These are phyloP conservation scores for Xylariaceae sp. DNA, from an alignment of 2,329 filamentous ascomycete genomes.

Conservation along the genomic window DNA sequence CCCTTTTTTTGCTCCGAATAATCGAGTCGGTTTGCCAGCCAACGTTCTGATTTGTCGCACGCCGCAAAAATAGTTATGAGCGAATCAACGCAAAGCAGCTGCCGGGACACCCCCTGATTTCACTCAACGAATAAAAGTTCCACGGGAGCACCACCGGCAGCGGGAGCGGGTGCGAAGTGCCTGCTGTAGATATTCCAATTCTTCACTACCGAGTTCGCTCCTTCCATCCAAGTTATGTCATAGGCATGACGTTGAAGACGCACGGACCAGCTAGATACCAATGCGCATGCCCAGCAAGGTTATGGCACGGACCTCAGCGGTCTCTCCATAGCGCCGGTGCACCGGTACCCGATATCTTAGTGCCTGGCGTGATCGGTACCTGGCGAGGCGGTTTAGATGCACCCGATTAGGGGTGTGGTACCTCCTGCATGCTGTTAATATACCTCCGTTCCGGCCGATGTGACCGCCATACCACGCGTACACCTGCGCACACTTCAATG, in stretches of 20 bases:
- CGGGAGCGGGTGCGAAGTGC: neutral
- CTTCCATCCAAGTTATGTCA: neutral
- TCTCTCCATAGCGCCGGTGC: no score
- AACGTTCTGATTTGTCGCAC: conserved; percentile 11
- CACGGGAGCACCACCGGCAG: conserved; percentile 2
- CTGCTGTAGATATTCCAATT: neutral
- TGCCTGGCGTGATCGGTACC: neutral
- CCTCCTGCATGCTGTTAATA: neutral
- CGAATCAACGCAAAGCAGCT: conserved; percentile 7
- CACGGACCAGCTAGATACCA: neutral
- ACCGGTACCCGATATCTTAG: neutral
- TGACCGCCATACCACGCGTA: no score
- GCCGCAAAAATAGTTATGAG: neutral
- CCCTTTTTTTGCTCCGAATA: no score
- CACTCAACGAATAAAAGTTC: conserved; percentile 12
- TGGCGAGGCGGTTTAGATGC: neutral
- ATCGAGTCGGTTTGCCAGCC: neutral
- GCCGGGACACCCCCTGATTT: conserved; percentile 14
- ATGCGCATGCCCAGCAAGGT: neutral
- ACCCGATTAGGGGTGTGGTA: neutral
- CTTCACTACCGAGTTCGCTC: neutral
- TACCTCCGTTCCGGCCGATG: no score
- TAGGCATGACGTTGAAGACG: neutral
- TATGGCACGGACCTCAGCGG: neutral
- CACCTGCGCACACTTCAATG: neutral